Evolutionary conservation across 495 filamentous ascomycete genomes (phyloP), one percentile per base, ranked within the genome.

Genomic region (Penicillium crystallinum): DNA sequence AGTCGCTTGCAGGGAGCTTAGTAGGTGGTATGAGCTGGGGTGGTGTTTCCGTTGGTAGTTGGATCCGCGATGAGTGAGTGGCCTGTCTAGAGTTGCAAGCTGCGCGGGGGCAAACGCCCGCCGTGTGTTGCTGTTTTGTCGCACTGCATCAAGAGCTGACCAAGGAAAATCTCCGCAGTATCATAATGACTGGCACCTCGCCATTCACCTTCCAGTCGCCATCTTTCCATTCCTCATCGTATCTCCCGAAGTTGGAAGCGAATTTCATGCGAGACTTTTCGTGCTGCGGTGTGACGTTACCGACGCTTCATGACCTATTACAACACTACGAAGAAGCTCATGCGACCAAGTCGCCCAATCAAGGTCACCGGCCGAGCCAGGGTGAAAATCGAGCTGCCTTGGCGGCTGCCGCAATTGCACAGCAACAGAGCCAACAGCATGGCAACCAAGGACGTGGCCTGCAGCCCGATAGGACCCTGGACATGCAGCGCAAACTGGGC

Each of bases 11-110:
- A 43, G 85, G 90, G 44, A 98, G 95, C 72, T 73, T 97, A 62
- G 86, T 91, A 57, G 86, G 82, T 53, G 91, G 90, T 46, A 95
- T 97, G 90, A 97, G 95, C 66, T 98, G 91, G 91, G 93, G 95
- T 63, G 95, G 92, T 49, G 79, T 95, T 19, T 97, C 93, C 36
- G 88, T 97, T 53, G 91, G 91, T 48, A 97, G 92, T 67, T 97
- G 91, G 79, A 91, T 98, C 69, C 82, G 89, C 62, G 93, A 98
- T 75, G 93, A 98, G 93, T 97, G 82, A 83, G 92, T 91, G 37
- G 48, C 45, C 36, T 38, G 14, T 17, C 51, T 34, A n/a, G 46
- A 53, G 22, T 11, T 14, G 29, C 15, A 38, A 50, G 38, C 36
- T 18, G 34, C 30, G 22, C 31, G 18, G 31, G 47, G 33, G n/a